Evolutionary conservation across 1,284 basidiomycete species (phyloP).

Genomic region (Cryptococcus amylolentus): DNA sequence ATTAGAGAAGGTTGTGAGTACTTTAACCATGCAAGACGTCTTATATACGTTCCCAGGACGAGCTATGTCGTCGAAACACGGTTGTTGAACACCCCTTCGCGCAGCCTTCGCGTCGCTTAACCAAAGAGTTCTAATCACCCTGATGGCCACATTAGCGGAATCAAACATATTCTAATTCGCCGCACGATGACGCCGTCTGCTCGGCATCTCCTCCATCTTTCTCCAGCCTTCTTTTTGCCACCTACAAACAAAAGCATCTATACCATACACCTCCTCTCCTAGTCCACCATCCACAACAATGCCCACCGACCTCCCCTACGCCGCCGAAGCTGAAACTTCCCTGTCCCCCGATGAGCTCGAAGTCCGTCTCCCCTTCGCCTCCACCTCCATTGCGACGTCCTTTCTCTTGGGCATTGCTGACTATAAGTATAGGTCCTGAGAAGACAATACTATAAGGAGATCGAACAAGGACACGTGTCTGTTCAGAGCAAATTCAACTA

Average conservation of each 20-base stretch:
- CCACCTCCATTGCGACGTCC: neutral
- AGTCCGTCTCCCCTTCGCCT: slow-evolving; percentile 51
- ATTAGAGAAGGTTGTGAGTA: no score
- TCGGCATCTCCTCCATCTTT: neutral
- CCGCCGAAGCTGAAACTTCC: slow-evolving; percentile 87
- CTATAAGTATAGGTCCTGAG: slow-evolving; percentile 63
- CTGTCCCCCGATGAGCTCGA: slow-evolving; percentile 85
- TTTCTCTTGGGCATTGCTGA: neutral
- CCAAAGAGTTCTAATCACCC: no score
- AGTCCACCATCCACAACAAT: slow-evolving; percentile 23
- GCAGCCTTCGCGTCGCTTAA: no score
- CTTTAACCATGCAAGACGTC: no score
- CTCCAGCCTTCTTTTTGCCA: neutral
- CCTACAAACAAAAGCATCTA: neutral
- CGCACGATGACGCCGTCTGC: neutral
- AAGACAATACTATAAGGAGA: slow-evolving; percentile 83
- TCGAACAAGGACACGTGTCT: slow-evolving; percentile 76
- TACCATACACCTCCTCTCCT: neutral
- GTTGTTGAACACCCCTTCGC: no score
- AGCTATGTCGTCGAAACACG: no score
- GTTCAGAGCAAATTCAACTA: slow-evolving; percentile 98
- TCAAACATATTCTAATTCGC: neutral
- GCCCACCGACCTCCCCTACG: slow-evolving; percentile 84
- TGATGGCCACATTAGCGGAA: neutral
- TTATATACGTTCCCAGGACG: no score